Conservation (phyloP, 106 monocot species). For the Platanthera guangdongensis region DNA sequence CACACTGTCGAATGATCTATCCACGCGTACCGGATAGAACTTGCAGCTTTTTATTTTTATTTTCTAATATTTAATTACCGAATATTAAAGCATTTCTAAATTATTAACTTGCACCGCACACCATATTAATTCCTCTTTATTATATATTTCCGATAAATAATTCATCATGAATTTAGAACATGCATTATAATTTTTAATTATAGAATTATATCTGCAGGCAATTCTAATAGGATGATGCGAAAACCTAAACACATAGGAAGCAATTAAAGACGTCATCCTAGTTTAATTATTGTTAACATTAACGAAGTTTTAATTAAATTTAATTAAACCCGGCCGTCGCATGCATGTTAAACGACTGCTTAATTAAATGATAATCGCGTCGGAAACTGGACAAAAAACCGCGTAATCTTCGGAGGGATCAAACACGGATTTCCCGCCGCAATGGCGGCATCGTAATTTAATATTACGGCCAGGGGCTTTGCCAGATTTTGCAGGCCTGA, state of each 20-base stretch:
- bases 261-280: background rate
- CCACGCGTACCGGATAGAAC: background rate
- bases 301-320: background rate
- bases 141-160: no score
- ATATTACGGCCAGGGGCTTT: background rate
- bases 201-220: no score
- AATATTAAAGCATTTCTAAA: no score
- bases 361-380: background rate
- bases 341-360: background rate
- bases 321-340: background rate
- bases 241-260: no score
- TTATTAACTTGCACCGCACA: no score
- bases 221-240: no score
- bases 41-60: no score
- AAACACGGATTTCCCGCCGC: constrained; percentile 44
- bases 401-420: constrained; percentile 10
- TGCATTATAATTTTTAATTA: no score
- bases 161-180: no score
- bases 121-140: no score
- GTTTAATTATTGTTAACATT: background rate
- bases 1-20: background rate
- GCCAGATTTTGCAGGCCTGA: background rate
- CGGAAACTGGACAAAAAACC: constrained; percentile 9
- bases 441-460: background rate
- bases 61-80: no score